phyloP scores from a whole-genome alignment of 306 rosid genomes.

The Dalbergia cultrata region DNA sequence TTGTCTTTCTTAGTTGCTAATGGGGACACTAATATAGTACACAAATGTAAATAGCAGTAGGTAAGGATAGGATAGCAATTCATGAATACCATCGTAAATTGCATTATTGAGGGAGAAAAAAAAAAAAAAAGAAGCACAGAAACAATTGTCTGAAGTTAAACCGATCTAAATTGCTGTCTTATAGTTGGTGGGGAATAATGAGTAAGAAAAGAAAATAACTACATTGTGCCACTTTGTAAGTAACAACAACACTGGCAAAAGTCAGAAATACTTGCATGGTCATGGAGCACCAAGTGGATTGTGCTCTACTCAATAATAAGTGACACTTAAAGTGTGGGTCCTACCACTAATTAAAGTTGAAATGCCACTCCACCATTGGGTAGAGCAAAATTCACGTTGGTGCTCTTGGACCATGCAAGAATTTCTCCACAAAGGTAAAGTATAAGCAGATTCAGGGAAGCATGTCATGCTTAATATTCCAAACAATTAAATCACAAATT shows the following conservation, averaged over 20 bases:
- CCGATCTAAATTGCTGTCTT: neutral
- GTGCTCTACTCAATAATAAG: too few species aligned
- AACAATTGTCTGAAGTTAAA: slow-evolving; percentile 13
- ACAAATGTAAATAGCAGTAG: neutral
- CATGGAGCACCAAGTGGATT: too few species aligned
- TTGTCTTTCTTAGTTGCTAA: slow-evolving; percentile 50
- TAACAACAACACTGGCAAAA: slow-evolving; percentile 1
- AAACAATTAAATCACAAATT: slow-evolving; percentile 24
- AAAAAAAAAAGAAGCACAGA: neutral
- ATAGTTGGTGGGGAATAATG: neutral
- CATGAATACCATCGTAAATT: slow-evolving; percentile 1
- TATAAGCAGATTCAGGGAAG: neutral
- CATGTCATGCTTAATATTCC: neutral
- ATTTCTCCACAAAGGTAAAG: neutral
- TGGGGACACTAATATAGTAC: slow-evolving; percentile 5
- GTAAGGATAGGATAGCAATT: slow-evolving; percentile 17
- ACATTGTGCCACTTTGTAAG: slow-evolving; percentile 1
- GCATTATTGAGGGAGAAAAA: neutral
- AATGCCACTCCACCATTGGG: too few species aligned
- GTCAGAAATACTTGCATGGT: too few species aligned
- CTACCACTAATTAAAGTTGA: too few species aligned
- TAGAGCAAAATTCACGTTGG: too few species aligned
- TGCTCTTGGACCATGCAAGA: too few species aligned
- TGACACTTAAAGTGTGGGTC: too few species aligned
- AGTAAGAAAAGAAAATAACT: neutral